These are phyloP conservation scores for Cyberlindnera saturnus DNA, from an alignment of 805 yeast species.

Conservation along the genomic window DNA sequence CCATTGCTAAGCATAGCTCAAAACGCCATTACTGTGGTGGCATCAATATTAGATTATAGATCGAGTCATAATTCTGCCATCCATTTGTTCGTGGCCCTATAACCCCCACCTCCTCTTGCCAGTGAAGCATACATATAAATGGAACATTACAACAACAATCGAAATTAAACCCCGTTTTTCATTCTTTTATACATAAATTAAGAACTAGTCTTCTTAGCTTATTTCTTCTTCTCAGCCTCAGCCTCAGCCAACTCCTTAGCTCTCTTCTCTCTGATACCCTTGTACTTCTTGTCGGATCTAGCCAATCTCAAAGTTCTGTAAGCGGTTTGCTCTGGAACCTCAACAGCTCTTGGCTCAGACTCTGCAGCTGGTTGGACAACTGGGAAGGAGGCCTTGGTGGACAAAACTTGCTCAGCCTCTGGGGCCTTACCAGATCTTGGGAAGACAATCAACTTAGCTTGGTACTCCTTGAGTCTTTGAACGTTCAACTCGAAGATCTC, in stretches of 20 bases:
- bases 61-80: no score
- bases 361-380: conserved; percentile 72
- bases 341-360: conserved; percentile 81
- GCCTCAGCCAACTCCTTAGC: conserved; percentile 97
- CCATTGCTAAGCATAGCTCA: no score
- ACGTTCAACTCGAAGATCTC: conserved; percentile 95
- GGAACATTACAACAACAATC: background rate
- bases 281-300: conserved; percentile 88
- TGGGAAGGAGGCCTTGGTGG: conserved; percentile 84
- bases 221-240: conserved; percentile 99
- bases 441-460: conserved; percentile 91
- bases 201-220: conserved; percentile 28
- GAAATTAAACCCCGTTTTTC: conserved; percentile 11
- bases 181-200: conserved; percentile 22
- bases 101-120: background rate
- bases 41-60: no score
- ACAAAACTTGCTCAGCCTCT: conserved; percentile 71
- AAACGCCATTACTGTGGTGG: no score
- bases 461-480: conserved; percentile 94
- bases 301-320: conserved; percentile 94
- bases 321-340: conserved; percentile 64
- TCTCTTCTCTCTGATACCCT: conserved; percentile 97
- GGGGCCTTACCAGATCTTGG: conserved; percentile 85
- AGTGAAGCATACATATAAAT: background rate
- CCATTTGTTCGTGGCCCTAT: no score